Percentiles rank a stretch among this genome's conserved stretches.
Evolutionary conservation across 257 asterid genomes (phyloP).

Genomic region (Thymus quinquecostatus): DNA sequence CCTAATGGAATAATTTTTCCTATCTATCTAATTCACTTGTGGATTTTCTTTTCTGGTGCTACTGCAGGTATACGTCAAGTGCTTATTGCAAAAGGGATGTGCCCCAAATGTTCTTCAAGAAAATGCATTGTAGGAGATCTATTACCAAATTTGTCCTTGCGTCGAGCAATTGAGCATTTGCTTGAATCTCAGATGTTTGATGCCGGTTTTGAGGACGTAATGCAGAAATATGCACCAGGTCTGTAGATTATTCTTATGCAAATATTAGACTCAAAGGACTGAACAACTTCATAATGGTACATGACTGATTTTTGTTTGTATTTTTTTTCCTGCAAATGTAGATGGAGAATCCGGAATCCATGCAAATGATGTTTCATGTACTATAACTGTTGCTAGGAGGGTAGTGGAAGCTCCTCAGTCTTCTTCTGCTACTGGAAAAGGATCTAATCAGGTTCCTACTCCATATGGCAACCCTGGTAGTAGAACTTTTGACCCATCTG

Average conservation of each 20-base stretch:
- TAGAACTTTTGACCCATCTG: neutral
- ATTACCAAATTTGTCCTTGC: constrained; percentile 82
- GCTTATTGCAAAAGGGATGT: constrained; percentile 66
- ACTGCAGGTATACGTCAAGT: constrained; percentile 67
- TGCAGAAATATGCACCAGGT: constrained; percentile 80
- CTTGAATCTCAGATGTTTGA: constrained; percentile 64
- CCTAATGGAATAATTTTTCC: too few relatives aligned
- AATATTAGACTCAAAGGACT: constrained; percentile 16
- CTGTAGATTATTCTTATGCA: constrained; percentile 8
- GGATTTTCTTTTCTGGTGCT: constrained; percentile 15
- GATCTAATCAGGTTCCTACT: constrained; percentile 62
- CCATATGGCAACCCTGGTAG: constrained; percentile 13
- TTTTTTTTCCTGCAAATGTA: constrained; percentile 39
- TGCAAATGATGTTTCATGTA: constrained; percentile 56
- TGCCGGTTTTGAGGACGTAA: constrained; percentile 48
- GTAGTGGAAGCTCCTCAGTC: constrained; percentile 68
- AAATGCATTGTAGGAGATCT: constrained; percentile 65
- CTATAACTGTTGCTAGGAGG: constrained; percentile 48
- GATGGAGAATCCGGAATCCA: constrained; percentile 95
- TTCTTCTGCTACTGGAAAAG: constrained; percentile 70
- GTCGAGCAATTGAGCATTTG: constrained; percentile 74
- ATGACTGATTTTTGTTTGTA: constrained; percentile 2
- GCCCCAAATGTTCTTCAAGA: constrained; percentile 84
- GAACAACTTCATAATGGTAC: neutral
- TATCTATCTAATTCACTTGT: neutral